Evolutionary conservation across 2,329 filamentous ascomycete genomes (phyloP).

Genomic region (Furcasterigmium sp.): DNA sequence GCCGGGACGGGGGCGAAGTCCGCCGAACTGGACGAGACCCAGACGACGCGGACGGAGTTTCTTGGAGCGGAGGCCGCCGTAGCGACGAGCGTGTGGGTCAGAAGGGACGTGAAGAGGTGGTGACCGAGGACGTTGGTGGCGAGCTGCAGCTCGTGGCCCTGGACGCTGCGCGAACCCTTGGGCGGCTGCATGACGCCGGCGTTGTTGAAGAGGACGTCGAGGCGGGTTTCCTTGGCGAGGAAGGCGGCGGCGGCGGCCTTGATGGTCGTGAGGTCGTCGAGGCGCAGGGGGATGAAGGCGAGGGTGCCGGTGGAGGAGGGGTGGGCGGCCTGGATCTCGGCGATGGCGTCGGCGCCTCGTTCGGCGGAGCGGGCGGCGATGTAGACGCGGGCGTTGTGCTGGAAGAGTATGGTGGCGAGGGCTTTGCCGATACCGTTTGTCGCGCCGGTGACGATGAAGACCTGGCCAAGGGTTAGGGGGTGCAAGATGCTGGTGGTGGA

Average conservation of each 20-base stretch:
- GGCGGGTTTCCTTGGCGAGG: constrained; percentile 15
- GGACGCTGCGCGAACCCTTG: constrained; percentile 24
- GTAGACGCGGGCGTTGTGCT: constrained; percentile 41
- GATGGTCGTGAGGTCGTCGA: constrained; percentile 18
- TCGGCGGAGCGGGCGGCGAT: constrained; percentile 31
- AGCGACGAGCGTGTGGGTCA: constrained; percentile 16
- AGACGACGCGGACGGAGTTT: constrained; percentile 19
- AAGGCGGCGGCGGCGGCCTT: constrained; percentile 16
- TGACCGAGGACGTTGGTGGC: constrained; percentile 21
- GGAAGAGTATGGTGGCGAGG: constrained; percentile 42
- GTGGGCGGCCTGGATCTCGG: constrained; percentile 5
- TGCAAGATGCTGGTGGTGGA: constrained; percentile 9
- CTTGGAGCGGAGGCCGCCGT: constrained; percentile 16
- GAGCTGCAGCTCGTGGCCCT: constrained; percentile 24
- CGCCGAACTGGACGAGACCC: constrained; percentile 21
- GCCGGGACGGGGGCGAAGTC: constrained; percentile 16
- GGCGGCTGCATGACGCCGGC: constrained; percentile 32
- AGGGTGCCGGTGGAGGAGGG: constrained; percentile 25
- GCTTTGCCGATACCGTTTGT: constrained; percentile 32
- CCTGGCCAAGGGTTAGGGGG: background rate
- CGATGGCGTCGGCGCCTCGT: background rate
- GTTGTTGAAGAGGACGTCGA: constrained; percentile 34
- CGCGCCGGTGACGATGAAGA: constrained; percentile 35
- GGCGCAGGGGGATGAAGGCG: constrained; percentile 31
- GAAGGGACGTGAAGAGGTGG: constrained; percentile 22